Evolutionary conservation across 805 yeast species (phyloP).

Genomic region (Yarrowia sp.): DNA sequence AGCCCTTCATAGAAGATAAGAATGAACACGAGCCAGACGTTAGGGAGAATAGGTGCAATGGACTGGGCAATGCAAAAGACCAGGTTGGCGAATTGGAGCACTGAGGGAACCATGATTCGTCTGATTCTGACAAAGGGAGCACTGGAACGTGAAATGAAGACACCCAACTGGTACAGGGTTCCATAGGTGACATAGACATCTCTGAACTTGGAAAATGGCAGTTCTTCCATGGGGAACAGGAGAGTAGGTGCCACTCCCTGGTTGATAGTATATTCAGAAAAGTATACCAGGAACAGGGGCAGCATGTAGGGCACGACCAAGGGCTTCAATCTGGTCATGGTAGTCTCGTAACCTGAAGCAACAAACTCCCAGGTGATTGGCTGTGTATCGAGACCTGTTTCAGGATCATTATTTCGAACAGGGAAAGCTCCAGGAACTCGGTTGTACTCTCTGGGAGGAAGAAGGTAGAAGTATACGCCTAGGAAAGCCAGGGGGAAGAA

Average conservation of each 20-base stretch:
- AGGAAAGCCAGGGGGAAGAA: slow-evolving; percentile 50
- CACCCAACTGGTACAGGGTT: slow-evolving; percentile 89
- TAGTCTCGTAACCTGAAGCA: slow-evolving; percentile 31
- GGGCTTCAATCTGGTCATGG: slow-evolving; percentile 46
- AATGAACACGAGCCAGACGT: slow-evolving; percentile 65
- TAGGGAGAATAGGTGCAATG: slow-evolving; percentile 60
- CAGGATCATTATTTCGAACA: background rate
- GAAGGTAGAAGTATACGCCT: slow-evolving; percentile 45
- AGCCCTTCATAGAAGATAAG: slow-evolving; percentile 84
- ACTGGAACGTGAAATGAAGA: slow-evolving; percentile 88
- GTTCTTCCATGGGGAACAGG: slow-evolving; percentile 71
- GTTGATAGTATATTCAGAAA: slow-evolving; percentile 86
- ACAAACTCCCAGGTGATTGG: slow-evolving; percentile 12
- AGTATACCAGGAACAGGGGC: slow-evolving; percentile 82
- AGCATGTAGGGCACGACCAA: slow-evolving; percentile 65
- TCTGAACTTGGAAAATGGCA: slow-evolving; percentile 74
- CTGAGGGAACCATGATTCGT: slow-evolving; percentile 65
- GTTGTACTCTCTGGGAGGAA: slow-evolving; percentile 45
- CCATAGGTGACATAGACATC: slow-evolving; percentile 93
- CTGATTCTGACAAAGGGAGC: slow-evolving; percentile 67
- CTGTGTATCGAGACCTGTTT: slow-evolving; percentile 5
- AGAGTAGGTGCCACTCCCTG: slow-evolving; percentile 92
- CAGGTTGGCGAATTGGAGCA: slow-evolving; percentile 72
- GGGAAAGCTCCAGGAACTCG: slow-evolving; percentile 17
- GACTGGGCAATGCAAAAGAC: slow-evolving; percentile 69